Percentiles rank a stretch among this genome's conserved stretches.
Evolutionary conservation across 441 rosid genomes (phyloP).

Genomic region (Pelargonium myrrhifolium): DNA sequence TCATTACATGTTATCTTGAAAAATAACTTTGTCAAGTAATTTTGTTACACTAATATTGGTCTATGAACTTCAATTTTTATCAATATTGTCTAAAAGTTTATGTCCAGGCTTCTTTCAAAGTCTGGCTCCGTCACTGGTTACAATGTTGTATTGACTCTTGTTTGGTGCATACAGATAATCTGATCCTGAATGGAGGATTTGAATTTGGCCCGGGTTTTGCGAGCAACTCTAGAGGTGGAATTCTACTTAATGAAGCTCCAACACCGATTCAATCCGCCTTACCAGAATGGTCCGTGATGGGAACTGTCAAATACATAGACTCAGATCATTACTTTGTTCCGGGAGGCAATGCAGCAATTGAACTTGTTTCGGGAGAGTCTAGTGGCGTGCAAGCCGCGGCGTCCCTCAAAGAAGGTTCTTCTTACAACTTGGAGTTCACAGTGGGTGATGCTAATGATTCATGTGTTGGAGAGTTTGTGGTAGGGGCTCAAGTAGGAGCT

Average conservation of each 20-base stretch:
- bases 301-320: conserved; percentile 50
- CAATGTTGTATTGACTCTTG: conserved; percentile 8
- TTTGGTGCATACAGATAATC: conserved; percentile 27
- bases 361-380: conserved; percentile 35
- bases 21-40: too few relatives aligned
- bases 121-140: too few relatives aligned
- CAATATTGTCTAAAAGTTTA: too few relatives aligned
- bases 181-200: conserved; percentile 49
- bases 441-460: conserved; percentile 47
- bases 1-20: too few relatives aligned
- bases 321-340: conserved; percentile 47
- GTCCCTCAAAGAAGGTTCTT: conserved; percentile 30
- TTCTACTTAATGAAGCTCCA: conserved; percentile 37
- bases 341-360: conserved; percentile 52
- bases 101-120: too few relatives aligned
- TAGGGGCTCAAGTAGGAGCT: conserved; percentile 40
- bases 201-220: conserved; percentile 52
- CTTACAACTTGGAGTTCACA: conserved; percentile 38
- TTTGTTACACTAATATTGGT: too few relatives aligned
- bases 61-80: too few relatives aligned
- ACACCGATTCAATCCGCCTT: conserved; percentile 44
- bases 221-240: conserved; percentile 38
- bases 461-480: conserved; percentile 33
- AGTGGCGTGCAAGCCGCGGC: conserved; percentile 40
- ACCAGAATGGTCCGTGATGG: conserved; percentile 41